Percentiles rank a stretch among this genome's conserved stretches.
Conservation (phyloP, 306 rosid species). For the Abrus pulchellus region DNA sequence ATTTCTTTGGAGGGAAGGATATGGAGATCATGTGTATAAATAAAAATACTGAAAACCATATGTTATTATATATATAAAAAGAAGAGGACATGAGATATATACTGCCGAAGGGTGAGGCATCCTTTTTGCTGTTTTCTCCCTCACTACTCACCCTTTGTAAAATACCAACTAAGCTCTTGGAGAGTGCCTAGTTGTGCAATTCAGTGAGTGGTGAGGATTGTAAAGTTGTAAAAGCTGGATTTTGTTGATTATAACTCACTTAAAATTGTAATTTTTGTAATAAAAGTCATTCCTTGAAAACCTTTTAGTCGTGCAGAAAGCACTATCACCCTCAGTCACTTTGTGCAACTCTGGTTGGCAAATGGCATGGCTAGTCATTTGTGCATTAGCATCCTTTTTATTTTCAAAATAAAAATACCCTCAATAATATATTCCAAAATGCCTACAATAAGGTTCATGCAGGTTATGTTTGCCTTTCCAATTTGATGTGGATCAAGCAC, state of each 20-base stretch:
- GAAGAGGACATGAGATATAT: slow-evolving; percentile 52
- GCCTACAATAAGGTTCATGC: slow-evolving; percentile 27
- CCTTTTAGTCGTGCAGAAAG: slow-evolving; percentile 49
- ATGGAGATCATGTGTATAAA: slow-evolving; percentile 97
- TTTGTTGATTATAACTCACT: slow-evolving; percentile 66
- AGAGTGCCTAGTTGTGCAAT: slow-evolving; percentile 61
- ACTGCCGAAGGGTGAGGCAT: slow-evolving; percentile 60
- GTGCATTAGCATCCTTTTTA: slow-evolving; percentile 60
- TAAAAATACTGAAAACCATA: slow-evolving; percentile 56
- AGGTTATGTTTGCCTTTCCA: slow-evolving; percentile 32
- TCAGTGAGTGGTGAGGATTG: slow-evolving; percentile 67
- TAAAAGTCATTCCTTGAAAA: slow-evolving; percentile 61
- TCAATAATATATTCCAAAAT: slow-evolving; percentile 43
- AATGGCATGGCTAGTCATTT: slow-evolving; percentile 40
- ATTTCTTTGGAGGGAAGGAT: slow-evolving; percentile 98
- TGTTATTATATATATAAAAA: slow-evolving; percentile 23
- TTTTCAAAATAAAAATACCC: slow-evolving; percentile 25
- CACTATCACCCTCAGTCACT: slow-evolving; percentile 54
- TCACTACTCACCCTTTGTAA: slow-evolving; percentile 61
- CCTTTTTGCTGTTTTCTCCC: slow-evolving; percentile 53
- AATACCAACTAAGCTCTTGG: slow-evolving; percentile 55
- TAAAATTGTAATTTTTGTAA: slow-evolving; percentile 67
- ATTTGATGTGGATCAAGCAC: slow-evolving; percentile 50
- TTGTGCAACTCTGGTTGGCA: slow-evolving; percentile 53
- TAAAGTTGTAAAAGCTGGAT: slow-evolving; percentile 83